phyloP scores from a whole-genome alignment of 495 filamentous ascomycete species.

The Cryomyces minteri region DNA sequence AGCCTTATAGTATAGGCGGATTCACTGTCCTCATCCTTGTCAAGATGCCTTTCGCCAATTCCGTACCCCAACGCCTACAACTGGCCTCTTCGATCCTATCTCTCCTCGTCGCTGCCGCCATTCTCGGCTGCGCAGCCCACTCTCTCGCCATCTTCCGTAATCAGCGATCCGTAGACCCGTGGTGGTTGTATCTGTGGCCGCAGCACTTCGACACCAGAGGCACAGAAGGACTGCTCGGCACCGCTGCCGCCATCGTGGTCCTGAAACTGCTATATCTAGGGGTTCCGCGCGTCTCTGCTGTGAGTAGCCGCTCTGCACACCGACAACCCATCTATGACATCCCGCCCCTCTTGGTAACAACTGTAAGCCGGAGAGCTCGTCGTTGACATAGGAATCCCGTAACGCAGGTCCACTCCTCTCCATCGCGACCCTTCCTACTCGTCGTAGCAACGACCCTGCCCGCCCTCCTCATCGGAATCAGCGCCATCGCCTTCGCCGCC shows the following conservation, averaged over 20 bases:
- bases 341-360: too few relatives aligned
- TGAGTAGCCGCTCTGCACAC: constrained; percentile 6
- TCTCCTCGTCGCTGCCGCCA: constrained; percentile 8
- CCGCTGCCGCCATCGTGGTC: constrained; percentile 9
- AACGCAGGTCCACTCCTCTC: too few relatives aligned
- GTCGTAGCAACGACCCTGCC: constrained; percentile 11
- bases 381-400: not conserved
- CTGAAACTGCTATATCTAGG: constrained; percentile 11
- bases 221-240: constrained; percentile 16
- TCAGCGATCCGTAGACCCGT: constrained; percentile 16
- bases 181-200: constrained; percentile 22
- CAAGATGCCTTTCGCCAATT: too few relatives aligned
- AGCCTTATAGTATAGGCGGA: too few relatives aligned
- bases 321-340: too few relatives aligned
- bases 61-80: too few relatives aligned
- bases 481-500: constrained; percentile 15
- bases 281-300: constrained; percentile 8
- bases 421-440: constrained; percentile 5
- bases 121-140: constrained; percentile 14
- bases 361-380: too few relatives aligned
- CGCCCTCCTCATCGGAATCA: constrained; percentile 9
- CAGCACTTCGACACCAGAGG: constrained; percentile 17
- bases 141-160: constrained; percentile 15
- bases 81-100: constrained; percentile 8
- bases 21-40: too few relatives aligned